Percentiles rank a stretch among this genome's conserved stretches.
phyloP scores from a whole-genome alignment of 225 moss, liverwort and hornwort genomes.

The Bryum argenteum region DNA sequence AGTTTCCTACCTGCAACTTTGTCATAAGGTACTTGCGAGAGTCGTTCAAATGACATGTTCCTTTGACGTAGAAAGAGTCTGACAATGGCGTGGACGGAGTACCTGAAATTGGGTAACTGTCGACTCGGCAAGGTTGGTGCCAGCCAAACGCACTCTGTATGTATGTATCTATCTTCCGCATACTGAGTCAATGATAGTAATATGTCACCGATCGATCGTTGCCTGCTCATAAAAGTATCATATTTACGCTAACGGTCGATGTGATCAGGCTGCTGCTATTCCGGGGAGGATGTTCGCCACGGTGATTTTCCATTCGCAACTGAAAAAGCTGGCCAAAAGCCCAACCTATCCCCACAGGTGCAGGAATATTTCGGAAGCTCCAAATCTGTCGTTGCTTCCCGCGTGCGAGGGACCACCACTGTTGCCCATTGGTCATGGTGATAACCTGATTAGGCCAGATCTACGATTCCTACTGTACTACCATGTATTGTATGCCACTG shows the following conservation, averaged over 20 bases:
- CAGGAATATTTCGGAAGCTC: slow-evolving; percentile 35
- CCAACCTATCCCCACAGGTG: slow-evolving; percentile 31
- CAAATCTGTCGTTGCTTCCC: slow-evolving; percentile 29
- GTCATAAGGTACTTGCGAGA: slow-evolving; percentile 42
- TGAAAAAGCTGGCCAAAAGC: slow-evolving; percentile 34
- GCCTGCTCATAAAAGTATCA: background rate
- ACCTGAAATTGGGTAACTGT: slow-evolving; percentile 46
- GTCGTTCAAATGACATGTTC: slow-evolving; percentile 44
- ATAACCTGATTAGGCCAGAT: background rate
- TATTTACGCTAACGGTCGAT: slow-evolving; percentile 29
- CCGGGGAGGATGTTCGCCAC: slow-evolving; percentile 34
- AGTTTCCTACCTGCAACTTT: slow-evolving; percentile 22
- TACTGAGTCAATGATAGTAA: slow-evolving; percentile 21
- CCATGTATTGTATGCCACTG: too few relatives aligned
- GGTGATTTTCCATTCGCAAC: slow-evolving; percentile 19
- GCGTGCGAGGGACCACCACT: slow-evolving; percentile 23
- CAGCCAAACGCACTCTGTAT: slow-evolving; percentile 12
- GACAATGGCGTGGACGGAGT: slow-evolving; percentile 44
- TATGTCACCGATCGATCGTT: background rate
- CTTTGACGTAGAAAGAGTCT: slow-evolving; percentile 55
- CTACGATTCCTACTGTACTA: too few relatives aligned
- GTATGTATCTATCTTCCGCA: background rate
- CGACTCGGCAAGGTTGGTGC: slow-evolving; percentile 49
- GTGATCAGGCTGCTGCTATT: slow-evolving; percentile 17
- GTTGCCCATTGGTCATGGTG: background rate